Percentiles rank a stretch among this genome's conserved stretches.
Conservation (phyloP, 1,284 basidiomycete genomes). For the Neolentinus lepideus region DNA sequence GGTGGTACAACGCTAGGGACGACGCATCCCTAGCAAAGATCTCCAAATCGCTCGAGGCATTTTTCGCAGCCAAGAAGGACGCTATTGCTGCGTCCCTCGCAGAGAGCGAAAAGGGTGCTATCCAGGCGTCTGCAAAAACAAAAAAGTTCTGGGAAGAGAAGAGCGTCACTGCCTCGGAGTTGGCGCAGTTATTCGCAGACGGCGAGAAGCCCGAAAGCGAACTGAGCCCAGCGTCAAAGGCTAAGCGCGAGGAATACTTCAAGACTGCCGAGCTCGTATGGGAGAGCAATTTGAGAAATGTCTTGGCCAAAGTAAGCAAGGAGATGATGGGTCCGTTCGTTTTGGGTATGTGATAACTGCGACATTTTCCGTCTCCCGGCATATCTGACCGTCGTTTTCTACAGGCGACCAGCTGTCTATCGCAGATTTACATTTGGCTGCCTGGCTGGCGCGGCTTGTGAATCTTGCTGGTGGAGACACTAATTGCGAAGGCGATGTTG, state of each 20-base stretch:
- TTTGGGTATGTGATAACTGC: conserved; percentile 44
- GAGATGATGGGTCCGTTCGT: conserved; percentile 66
- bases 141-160: conserved; percentile 50
- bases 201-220: conserved; percentile 35
- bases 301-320: conserved; percentile 40
- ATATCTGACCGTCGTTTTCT: conserved; percentile 9
- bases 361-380: no score
- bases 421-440: conserved; percentile 74
- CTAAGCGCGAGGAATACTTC: conserved; percentile 28
- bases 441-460: conserved; percentile 68
- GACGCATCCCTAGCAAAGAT: conserved; percentile 33
- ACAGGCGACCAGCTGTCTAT: conserved; percentile 72
- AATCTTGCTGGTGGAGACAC: conserved; percentile 45
- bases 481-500: conserved; percentile 40
- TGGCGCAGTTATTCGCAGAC: conserved; percentile 37
- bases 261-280: conserved; percentile 29
- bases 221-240: conserved; percentile 22
- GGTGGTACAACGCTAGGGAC: conserved; percentile 45
- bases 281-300: conserved; percentile 35
- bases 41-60: conserved; percentile 31
- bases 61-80: conserved; percentile 41
- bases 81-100: conserved; percentile 49
- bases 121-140: conserved; percentile 55
- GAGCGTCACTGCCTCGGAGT: conserved; percentile 35
- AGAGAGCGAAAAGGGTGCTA: conserved; percentile 36